These are phyloP conservation scores for Solanum dulcamara DNA, from an alignment of 257 asterid genomes.

Conservation along the genomic window DNA sequence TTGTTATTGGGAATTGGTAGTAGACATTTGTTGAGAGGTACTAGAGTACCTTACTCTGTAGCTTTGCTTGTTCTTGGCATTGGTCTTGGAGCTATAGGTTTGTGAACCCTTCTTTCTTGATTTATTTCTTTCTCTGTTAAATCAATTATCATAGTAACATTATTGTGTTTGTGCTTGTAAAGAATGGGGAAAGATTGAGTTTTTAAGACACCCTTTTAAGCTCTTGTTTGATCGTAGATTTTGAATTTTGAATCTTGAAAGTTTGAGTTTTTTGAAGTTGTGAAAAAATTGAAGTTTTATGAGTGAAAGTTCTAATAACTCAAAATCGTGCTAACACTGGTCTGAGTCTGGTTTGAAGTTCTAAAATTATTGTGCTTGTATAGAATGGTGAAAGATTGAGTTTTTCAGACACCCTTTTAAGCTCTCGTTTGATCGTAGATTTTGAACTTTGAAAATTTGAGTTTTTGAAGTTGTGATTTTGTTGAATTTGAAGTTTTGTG, in stretches of 20 bases:
- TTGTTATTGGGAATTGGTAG: conserved; percentile 73
- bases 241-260: neutral
- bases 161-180: neutral
- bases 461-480: neutral
- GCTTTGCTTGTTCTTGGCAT: conserved; percentile 77
- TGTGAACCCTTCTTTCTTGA: neutral
- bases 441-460: too few relatives aligned
- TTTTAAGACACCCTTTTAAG: neutral
- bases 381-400: neutral
- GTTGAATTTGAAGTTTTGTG: too few relatives aligned
- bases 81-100: conserved; percentile 87
- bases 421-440: too few relatives aligned
- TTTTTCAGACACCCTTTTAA: neutral
- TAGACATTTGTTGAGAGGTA: conserved; percentile 76
- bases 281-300: too few relatives aligned
- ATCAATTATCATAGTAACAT: neutral
- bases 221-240: neutral
- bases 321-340: too few relatives aligned
- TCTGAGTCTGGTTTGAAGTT: too few relatives aligned
- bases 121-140: neutral
- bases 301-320: too few relatives aligned
- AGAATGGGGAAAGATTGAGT: neutral
- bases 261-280: neutral
- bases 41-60: conserved; percentile 93
- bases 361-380: too few relatives aligned